Evolutionary conservation across 2,329 filamentous ascomycete species (phyloP).

Genomic region (Sporothrix phasma): DNA sequence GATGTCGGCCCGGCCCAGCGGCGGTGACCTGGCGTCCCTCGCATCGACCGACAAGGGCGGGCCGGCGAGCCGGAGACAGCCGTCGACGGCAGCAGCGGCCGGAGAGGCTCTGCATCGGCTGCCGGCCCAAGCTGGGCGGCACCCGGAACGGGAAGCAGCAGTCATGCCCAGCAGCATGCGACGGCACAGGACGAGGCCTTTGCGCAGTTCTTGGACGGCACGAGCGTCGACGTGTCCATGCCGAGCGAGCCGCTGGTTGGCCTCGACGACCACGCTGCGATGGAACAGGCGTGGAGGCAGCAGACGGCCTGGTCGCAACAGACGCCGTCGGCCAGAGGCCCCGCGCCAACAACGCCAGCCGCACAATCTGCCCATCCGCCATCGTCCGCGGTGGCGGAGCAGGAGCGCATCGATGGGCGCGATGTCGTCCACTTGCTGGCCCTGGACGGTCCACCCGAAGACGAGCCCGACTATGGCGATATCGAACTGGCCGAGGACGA

Average conservation of each 20-base stretch:
- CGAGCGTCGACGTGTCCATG: constrained; percentile 10
- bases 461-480: constrained; percentile 18
- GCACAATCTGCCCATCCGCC: background rate
- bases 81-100: background rate
- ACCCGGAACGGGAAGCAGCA: background rate
- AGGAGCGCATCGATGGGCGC: constrained; percentile 30
- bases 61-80: constrained; percentile 13
- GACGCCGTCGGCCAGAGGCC: background rate
- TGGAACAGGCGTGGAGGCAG: background rate
- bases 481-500: constrained; percentile 24
- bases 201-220: constrained; percentile 28
- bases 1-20: constrained; percentile 18
- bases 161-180: constrained; percentile 23
- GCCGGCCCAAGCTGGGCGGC: background rate
- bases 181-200: constrained; percentile 28
- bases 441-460: constrained; percentile 16
- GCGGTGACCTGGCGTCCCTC: constrained; percentile 17
- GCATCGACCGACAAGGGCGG: constrained; percentile 19
- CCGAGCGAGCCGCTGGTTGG: constrained; percentile 7
- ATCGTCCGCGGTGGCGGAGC: constrained; percentile 25
- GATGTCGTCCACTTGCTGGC: constrained; percentile 31
- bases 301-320: background rate
- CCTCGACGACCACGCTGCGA: background rate
- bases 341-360: background rate
- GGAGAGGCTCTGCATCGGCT: background rate